Evolutionary conservation across 768 basidiomycete genomes (phyloP), one percentile per base, ranked within the genome.

Genomic region (Collybia mongolica): DNA sequence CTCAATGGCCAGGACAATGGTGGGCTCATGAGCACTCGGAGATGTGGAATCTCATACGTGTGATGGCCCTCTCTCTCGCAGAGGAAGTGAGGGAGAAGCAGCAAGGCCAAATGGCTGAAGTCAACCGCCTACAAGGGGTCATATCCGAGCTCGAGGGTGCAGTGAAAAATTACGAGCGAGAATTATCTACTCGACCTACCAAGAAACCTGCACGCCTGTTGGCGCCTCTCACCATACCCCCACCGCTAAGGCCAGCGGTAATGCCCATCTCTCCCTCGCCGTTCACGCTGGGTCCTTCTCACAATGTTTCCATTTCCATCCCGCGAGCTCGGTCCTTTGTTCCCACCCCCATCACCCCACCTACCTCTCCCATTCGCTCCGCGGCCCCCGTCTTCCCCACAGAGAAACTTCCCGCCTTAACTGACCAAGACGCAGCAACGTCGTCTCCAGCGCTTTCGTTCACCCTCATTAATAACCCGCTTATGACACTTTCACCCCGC

Each of bases 1-100:
- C 82, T 5, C 74, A 75, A 52, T 89, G 87, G 87, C 84, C 85
- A 19, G 81, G 80, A 18, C 78, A 78, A 56, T 80, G 79, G 75
- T 89, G 86, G 84, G 74, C 76, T 22, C 76, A 74, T 45, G 82
- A 86, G 55, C 83, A 83, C 62, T 64, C 73, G 4, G 87, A 87
- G 67, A 74, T 86, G 58, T 75, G 73, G 63, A 71, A 78, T 44
- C 72, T 87, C 38, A 75, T 86, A 28, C 74, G 76, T 39, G 75
- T 78, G 28, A 82, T 84, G 63, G 75, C 81, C 28, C 70, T 77
- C 51, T 76, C 84, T 32, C 66, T 90, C 24, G 82, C 75, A 14
- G 87, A 87, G 60, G 86, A 89, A 65, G 72, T 88, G 44, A 72
- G 76, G 43, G 80, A 77, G 58, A 74, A 76, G 46, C 69, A 70